Evolutionary conservation across 1,284 basidiomycete genomes (phyloP).

Genomic region (Irpex sp.): DNA sequence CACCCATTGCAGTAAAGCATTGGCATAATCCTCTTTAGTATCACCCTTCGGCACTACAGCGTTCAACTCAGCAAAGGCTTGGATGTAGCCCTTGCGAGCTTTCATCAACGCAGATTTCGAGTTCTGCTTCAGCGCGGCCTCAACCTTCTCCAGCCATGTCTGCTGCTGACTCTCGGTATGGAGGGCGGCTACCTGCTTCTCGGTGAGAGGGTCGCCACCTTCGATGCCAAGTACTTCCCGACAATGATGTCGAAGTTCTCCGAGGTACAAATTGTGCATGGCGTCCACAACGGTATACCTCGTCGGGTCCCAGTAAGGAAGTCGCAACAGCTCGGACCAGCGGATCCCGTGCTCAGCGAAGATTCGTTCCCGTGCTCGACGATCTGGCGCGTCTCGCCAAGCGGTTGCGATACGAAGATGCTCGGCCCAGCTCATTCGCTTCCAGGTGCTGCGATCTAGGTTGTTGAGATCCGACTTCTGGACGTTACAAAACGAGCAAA

Average conservation of each 20-base stretch:
- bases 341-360: constrained; percentile 22
- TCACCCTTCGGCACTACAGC: neutral
- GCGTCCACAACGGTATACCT: constrained; percentile 22
- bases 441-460: constrained; percentile 12
- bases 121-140: neutral
- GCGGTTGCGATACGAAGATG: constrained; percentile 12
- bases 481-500: constrained; percentile 9
- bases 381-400: constrained; percentile 20
- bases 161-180: neutral
- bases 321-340: constrained; percentile 22
- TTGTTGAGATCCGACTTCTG: neutral
- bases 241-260: constrained; percentile 21
- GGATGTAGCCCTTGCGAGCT: constrained; percentile 4
- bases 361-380: constrained; percentile 13
- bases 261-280: constrained; percentile 28
- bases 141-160: neutral
- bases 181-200: neutral
- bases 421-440: constrained; percentile 9
- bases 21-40: neutral
- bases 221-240: neutral
- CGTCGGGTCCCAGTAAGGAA: constrained; percentile 31
- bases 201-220: neutral
- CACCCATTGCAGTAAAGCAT: neutral
- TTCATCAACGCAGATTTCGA: neutral
- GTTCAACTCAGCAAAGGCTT: constrained; percentile 1